A percentile compares a stretch with the other conserved stretches of the same genome.
These are phyloP conservation scores for Globisporangium cylindrosporum DNA, from an alignment of 352 stramenopile species.

Conservation along the genomic window DNA sequence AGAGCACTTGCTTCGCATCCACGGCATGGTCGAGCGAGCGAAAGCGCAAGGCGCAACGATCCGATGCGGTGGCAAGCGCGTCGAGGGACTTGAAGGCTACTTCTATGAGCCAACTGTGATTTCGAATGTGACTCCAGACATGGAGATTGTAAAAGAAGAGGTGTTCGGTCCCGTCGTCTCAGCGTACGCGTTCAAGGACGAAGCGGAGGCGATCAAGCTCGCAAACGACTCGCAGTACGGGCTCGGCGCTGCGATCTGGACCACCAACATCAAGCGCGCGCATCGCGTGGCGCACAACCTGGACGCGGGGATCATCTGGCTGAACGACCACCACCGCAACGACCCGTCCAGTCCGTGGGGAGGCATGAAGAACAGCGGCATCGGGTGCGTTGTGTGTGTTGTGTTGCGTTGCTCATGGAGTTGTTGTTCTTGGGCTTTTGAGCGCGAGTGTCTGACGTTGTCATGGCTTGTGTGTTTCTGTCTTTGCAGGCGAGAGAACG, in stretches of 20 bases:
- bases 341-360: conserved; percentile 64
- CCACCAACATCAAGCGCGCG: conserved; percentile 67
- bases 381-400: conserved; percentile 31
- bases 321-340: conserved; percentile 83
- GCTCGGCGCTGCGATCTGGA: conserved; percentile 85
- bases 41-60: conserved; percentile 75
- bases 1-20: conserved; percentile 54
- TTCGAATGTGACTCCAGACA: conserved; percentile 49
- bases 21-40: conserved; percentile 76
- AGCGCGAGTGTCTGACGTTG: neutral
- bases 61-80: conserved; percentile 62
- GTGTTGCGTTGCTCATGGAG: neutral
- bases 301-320: conserved; percentile 88
- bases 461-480: neutral
- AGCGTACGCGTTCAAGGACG: conserved; percentile 43
- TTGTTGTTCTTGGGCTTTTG: neutral
- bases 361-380: conserved; percentile 66
- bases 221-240: conserved; percentile 85
- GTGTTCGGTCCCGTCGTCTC: conserved; percentile 86
- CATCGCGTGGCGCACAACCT: conserved; percentile 81
- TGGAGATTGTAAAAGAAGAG: conserved; percentile 85
- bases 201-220: conserved; percentile 68
- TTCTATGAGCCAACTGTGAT: conserved; percentile 94
- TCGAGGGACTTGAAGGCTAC: conserved; percentile 54
- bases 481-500: conserved; percentile 80